Evolutionary conservation across 2,329 filamentous ascomycete species (phyloP).

Genomic region (Pseudocercospora fuligena): DNA sequence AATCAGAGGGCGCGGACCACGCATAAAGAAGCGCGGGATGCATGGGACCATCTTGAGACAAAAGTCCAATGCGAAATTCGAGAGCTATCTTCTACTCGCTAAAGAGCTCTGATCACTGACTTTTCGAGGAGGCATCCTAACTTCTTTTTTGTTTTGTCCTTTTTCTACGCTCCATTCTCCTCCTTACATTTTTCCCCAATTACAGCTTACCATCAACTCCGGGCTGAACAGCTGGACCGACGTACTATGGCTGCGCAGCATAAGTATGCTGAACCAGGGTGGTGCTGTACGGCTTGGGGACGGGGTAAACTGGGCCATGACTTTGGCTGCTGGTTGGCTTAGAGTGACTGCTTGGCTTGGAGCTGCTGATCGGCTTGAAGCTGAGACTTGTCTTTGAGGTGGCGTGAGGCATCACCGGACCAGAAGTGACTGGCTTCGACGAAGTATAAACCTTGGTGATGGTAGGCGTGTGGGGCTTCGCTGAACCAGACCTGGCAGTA

Average conservation of each 20-base stretch:
- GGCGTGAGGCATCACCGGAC: background rate
- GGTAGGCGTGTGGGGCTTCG: background rate
- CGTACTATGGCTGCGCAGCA: background rate
- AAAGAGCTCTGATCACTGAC: background rate
- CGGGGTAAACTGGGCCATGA: background rate
- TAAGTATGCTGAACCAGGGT: background rate
- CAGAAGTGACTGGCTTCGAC: background rate
- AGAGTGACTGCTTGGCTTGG: background rate
- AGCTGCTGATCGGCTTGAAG: background rate
- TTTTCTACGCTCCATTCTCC: too few species aligned
- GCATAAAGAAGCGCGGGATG: constrained; percentile 35
- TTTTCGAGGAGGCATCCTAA: background rate
- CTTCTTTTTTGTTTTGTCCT: background rate
- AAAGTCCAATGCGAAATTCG: background rate
- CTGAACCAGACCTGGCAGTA: background rate
- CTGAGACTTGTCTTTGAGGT: background rate
- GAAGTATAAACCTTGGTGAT: background rate
- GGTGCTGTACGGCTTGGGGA: background rate
- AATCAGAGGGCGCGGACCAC: background rate
- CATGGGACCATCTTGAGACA: too few species aligned
- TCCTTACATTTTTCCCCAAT: background rate
- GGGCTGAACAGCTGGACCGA: background rate
- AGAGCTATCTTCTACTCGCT: background rate
- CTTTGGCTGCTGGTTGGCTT: background rate
- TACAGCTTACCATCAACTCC: background rate